These are phyloP conservation scores for Margaritispora aquatica DNA, from an alignment of 495 filamentous ascomycete genomes.

Conservation along the genomic window DNA sequence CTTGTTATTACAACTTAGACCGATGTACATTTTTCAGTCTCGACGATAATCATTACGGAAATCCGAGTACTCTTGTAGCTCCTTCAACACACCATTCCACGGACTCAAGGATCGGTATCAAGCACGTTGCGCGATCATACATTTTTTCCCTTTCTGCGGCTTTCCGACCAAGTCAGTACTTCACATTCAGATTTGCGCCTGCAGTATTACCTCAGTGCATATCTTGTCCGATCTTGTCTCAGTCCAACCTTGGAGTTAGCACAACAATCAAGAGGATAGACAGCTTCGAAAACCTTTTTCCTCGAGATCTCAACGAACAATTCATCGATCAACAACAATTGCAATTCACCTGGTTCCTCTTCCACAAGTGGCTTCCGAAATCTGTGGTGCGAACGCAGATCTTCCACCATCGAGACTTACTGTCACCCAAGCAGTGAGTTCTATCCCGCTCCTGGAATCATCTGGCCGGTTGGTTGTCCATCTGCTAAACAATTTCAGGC, in stretches of 20 bases:
- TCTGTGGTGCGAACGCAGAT: background rate
- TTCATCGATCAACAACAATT: background rate
- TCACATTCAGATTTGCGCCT: slow-evolving; percentile 19
- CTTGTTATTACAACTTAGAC: slow-evolving; percentile 9
- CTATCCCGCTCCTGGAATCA: background rate
- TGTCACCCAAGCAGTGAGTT: background rate
- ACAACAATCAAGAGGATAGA: slow-evolving; percentile 9
- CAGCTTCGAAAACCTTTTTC: background rate
- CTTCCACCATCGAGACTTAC: background rate
- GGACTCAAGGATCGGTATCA: background rate
- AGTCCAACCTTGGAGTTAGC: slow-evolving; percentile 15
- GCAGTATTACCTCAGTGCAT: slow-evolving; percentile 24
- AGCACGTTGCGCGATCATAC: slow-evolving; percentile 14
- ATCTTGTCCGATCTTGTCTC: slow-evolving; percentile 18
- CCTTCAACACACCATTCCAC: background rate
- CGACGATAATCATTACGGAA: background rate
- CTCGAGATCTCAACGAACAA: background rate
- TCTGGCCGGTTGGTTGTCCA: background rate
- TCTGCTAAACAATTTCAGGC: background rate
- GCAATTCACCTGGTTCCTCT: background rate
- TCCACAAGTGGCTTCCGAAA: background rate
- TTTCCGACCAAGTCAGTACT: slow-evolving; percentile 15
- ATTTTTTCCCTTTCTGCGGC: slow-evolving; percentile 12
- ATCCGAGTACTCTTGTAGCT: background rate
- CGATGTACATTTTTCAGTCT: background rate